Percentiles rank a stretch among this genome's conserved stretches.
Evolutionary conservation across 2,329 filamentous ascomycete genomes (phyloP).

Genomic region (Aspergillus udagawae): DNA sequence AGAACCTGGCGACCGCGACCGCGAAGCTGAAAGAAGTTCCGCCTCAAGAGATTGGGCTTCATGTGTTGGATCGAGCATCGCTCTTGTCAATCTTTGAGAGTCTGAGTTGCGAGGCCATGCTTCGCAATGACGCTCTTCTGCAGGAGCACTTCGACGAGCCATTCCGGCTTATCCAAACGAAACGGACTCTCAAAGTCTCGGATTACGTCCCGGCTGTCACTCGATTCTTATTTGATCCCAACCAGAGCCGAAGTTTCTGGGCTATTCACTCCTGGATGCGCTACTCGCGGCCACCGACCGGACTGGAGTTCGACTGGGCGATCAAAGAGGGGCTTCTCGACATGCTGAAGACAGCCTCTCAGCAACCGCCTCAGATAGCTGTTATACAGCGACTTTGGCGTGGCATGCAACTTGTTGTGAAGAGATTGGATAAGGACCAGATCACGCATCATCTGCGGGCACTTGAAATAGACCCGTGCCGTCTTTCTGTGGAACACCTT

Average conservation of each 20-base stretch:
- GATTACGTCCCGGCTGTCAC: slow-evolving; percentile 77
- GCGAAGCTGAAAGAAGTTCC: slow-evolving; percentile 50
- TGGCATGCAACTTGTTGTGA: slow-evolving; percentile 70
- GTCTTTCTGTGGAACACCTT: slow-evolving; percentile 63
- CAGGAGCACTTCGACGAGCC: slow-evolving; percentile 70
- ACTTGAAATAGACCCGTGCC: slow-evolving; percentile 67
- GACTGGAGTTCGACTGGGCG: slow-evolving; percentile 81
- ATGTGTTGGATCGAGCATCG: slow-evolving; percentile 53
- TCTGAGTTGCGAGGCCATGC: slow-evolving; percentile 76
- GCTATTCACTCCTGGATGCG: slow-evolving; percentile 66
- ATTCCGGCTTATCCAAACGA: slow-evolving; percentile 74
- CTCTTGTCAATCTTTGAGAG: slow-evolving; percentile 84
- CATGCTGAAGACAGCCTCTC: slow-evolving; percentile 61
- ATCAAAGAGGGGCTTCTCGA: slow-evolving; percentile 68
- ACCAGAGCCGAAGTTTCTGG: slow-evolving; percentile 62
- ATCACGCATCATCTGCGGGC: slow-evolving; percentile 74
- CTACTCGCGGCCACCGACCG: slow-evolving; percentile 60
- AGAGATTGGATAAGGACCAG: slow-evolving; percentile 66
- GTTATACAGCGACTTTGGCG: slow-evolving; percentile 74
- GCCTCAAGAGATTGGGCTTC: slow-evolving; percentile 48
- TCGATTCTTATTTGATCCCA: slow-evolving; percentile 74
- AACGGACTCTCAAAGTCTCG: slow-evolving; percentile 71
- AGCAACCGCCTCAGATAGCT: slow-evolving; percentile 48
- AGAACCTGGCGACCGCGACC: slow-evolving; percentile 56
- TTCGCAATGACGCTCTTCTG: slow-evolving; percentile 55